Evolutionary conservation across 768 basidiomycete genomes (phyloP).

Genomic region (Daedaleopsis sinensis): DNA sequence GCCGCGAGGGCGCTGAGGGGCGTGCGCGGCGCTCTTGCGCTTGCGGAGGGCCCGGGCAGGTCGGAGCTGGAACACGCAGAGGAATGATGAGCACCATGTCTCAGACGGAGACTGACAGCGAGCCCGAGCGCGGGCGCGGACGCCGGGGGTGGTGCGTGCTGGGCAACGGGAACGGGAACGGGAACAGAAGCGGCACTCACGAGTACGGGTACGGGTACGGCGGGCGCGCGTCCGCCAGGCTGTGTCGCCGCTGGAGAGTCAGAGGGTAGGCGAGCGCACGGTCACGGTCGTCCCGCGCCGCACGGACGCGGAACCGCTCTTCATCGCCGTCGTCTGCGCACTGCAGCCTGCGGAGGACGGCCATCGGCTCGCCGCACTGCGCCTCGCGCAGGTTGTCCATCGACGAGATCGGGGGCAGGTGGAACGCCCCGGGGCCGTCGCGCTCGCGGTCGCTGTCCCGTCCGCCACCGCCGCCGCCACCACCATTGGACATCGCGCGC

Average conservation of each 20-base stretch:
- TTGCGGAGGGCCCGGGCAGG: background rate
- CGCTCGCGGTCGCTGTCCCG: background rate
- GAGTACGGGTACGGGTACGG: background rate
- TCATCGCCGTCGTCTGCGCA: slow-evolving; percentile 48
- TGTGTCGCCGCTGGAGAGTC: slow-evolving; percentile 19
- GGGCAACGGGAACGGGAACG: too few species aligned
- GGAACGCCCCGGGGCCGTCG: slow-evolving; percentile 7
- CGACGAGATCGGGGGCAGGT: slow-evolving; percentile 41
- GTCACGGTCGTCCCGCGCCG: background rate
- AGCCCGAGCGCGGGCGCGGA: background rate
- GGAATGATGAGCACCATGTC: background rate
- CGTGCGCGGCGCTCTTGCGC: slow-evolving; percentile 1
- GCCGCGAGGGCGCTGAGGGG: slow-evolving; percentile 13
- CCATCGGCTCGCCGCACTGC: slow-evolving; percentile 56
- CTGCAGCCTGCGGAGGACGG: slow-evolving; percentile 66
- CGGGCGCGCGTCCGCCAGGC: slow-evolving; percentile 12
- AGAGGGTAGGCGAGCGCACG: too few species aligned
- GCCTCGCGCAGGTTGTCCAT: slow-evolving; percentile 64
- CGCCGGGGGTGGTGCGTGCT: too few species aligned
- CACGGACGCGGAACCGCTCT: slow-evolving; percentile 4
- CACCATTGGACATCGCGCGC: slow-evolving; percentile 1
- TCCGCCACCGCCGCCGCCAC: too few species aligned
- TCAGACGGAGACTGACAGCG: background rate
- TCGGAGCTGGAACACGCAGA: slow-evolving; percentile 12
- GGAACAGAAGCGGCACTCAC: slow-evolving; percentile 1